Evolutionary conservation across 371 early-diverging fungal genomes (phyloP), one percentile per base, ranked within the genome.

Genomic region (Mortierella sp.): DNA sequence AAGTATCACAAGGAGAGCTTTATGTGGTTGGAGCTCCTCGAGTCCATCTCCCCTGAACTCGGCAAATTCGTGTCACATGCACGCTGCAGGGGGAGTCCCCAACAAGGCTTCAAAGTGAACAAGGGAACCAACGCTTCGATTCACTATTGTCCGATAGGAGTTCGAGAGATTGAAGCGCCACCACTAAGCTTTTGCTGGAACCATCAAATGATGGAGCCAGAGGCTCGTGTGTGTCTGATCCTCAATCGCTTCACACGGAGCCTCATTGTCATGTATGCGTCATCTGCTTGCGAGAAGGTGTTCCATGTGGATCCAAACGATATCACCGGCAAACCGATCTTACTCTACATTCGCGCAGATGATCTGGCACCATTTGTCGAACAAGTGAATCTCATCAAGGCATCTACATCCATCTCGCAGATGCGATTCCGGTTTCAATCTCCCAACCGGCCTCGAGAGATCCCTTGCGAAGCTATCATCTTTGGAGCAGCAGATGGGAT

Each of bases 1-100:
- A 51, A 64, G 0, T 58, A 79, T 0, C 84, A 86, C 50, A 54
- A 64, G 12, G 72, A 9, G 56, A 56, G 4, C 41, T 57, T 28
- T 48, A 19, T 5, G 64, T 57, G 6, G 56, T 64, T n/a, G n/a
- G n/a, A n/a, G n/a, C n/a, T n/a, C n/a, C n/a, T n/a, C n/a, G n/a
- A n/a, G n/a, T n/a, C n/a, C n/a, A n/a, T n/a, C n/a, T n/a, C n/a
- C n/a, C n/a, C n/a, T n/a, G n/a, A n/a, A n/a, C n/a, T n/a, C n/a
- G n/a, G n/a, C n/a, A n/a, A n/a, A n/a, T n/a, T n/a, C n/a, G n/a
- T n/a, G n/a, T n/a, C n/a, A n/a, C n/a, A n/a, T n/a, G n/a, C n/a
- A n/a, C n/a, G n/a, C n/a, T n/a, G n/a, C n/a, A n/a, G n/a, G n/a
- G n/a, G n/a, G n/a, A n/a, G n/a, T n/a, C n/a, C n/a, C n/a, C n/a